phyloP scores from a whole-genome alignment of 2,329 filamentous ascomycete species.

The Fusarium subglutinans region DNA sequence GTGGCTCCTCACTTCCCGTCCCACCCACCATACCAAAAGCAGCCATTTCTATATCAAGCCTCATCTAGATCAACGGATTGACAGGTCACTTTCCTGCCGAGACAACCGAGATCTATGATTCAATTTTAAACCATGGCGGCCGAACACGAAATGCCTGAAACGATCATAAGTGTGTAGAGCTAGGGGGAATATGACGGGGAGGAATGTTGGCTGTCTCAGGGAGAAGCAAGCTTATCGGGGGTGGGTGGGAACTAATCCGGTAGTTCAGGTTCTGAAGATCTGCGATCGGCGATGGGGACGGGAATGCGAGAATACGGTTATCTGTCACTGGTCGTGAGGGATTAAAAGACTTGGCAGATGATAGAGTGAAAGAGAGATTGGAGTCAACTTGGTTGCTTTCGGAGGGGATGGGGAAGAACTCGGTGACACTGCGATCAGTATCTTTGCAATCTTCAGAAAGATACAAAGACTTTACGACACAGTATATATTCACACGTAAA shows the following conservation, averaged over 20 bases:
- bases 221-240: neutral
- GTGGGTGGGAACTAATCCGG: neutral
- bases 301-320: neutral
- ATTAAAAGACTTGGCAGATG: neutral
- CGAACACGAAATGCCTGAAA: neutral
- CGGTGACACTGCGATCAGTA: no score
- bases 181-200: neutral
- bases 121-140: neutral
- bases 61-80: neutral
- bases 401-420: neutral
- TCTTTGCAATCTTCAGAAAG: neutral
- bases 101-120: neutral
- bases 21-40: neutral
- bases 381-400: neutral
- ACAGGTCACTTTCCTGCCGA: neutral
- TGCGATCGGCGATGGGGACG: no score
- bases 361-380: neutral
- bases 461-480: rapidly evolving
- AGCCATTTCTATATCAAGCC: neutral
- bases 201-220: constrained; percentile 14
- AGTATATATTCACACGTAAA: neutral
- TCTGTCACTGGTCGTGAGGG: neutral
- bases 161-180: neutral
- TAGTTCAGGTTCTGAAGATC: neutral
- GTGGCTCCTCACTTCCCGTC: neutral